Evolutionary conservation across 345 rosid species (phyloP).

Genomic region (Nephelium lappaceum): DNA sequence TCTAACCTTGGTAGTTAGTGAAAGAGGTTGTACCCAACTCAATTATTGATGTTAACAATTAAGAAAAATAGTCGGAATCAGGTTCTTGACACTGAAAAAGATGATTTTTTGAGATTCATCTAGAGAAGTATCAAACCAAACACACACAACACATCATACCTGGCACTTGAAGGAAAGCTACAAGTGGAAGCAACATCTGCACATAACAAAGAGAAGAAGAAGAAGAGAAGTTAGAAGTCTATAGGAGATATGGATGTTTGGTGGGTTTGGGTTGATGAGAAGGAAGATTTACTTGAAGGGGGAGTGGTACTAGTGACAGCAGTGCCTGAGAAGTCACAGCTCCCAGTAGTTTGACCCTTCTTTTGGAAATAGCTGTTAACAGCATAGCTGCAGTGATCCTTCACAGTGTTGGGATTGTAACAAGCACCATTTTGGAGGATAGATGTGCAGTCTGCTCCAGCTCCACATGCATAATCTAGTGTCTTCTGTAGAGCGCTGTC

Average conservation of each 20-base stretch:
- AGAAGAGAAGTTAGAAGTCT: neutral
- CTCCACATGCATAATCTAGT: conserved; percentile 91
- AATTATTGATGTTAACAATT: neutral
- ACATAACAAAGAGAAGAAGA: conserved; percentile 17
- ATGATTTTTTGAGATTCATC: no score
- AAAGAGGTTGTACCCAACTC: neutral
- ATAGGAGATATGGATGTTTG: neutral
- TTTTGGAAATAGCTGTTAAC: conserved; percentile 86
- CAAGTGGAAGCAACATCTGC: conserved; percentile 55
- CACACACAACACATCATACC: conserved; percentile 41
- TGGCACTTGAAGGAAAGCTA: conserved; percentile 56
- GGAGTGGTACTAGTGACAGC: conserved; percentile 48
- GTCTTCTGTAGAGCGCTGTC: conserved; percentile 64
- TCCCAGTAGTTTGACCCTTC: conserved; percentile 52
- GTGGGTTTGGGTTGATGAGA: neutral
- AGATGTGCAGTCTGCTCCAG: conserved; percentile 67
- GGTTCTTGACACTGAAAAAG: conserved; percentile 3
- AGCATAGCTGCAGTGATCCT: conserved; percentile 87
- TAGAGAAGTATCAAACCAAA: no score
- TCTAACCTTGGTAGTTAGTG: neutral
- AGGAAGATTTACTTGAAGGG: conserved; percentile 45
- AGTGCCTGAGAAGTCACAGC: conserved; percentile 78
- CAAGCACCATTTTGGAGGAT: conserved; percentile 73
- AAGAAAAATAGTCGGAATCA: neutral
- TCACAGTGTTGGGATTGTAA: conserved; percentile 78